Percentiles rank a stretch among this genome's conserved stretches.
Conservation (phyloP, 768 basidiomycete species). For the Xerocomus brunneocitrinus region DNA sequence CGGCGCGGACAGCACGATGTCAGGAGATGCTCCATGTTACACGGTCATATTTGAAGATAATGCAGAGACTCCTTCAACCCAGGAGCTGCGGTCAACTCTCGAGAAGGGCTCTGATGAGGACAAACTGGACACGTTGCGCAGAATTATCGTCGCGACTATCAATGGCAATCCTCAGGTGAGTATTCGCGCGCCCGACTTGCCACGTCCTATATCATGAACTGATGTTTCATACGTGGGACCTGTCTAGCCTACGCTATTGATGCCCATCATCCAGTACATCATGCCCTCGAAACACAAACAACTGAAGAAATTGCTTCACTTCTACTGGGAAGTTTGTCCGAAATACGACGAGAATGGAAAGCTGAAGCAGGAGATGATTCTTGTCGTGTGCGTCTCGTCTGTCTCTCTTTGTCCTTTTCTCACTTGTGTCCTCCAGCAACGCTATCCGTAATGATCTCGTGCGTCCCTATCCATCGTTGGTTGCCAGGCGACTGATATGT, state of each 20-base stretch:
- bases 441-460: constrained; percentile 97
- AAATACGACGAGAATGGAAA: constrained; percentile 97
- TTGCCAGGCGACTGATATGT: background rate
- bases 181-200: background rate
- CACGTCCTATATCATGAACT: background rate
- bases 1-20: constrained; percentile 18
- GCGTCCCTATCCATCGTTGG: constrained; percentile 27
- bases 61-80: constrained; percentile 70
- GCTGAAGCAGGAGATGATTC: constrained; percentile 99
- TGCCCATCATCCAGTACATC: constrained; percentile 98
- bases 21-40: constrained; percentile 66
- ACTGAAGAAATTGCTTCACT: constrained; percentile 94
- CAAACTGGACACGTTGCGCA: constrained; percentile 93
- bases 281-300: constrained; percentile 94
- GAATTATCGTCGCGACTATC: constrained; percentile 89
- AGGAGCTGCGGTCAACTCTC: constrained; percentile 75
- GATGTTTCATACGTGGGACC: background rate
- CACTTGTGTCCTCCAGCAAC: constrained; percentile 51
- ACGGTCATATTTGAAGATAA: constrained; percentile 73
- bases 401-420: constrained; percentile 8
- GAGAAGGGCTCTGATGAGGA: constrained; percentile 97
- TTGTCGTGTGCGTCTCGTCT: constrained; percentile 96
- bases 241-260: constrained; percentile 78
- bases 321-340: constrained; percentile 97
- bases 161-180: constrained; percentile 91